phyloP scores from a whole-genome alignment of 306 rosid genomes.

The Glycine tomentella region DNA sequence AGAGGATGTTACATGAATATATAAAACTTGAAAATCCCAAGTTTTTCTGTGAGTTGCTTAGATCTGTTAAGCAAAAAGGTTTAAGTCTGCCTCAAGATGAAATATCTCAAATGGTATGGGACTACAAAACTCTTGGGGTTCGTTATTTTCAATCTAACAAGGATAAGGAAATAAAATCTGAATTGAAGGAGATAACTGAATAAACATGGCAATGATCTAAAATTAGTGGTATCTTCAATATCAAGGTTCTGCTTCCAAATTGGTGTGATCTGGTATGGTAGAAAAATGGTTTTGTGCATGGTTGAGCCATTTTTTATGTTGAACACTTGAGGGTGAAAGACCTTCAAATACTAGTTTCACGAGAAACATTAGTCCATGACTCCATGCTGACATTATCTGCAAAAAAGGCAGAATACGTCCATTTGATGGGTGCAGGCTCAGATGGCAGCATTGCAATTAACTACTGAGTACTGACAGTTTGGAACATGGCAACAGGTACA shows the following conservation, averaged over 20 bases:
- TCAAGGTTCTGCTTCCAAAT: conserved; percentile 35
- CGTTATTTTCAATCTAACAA: conserved; percentile 49
- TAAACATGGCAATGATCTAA: conserved; percentile 41
- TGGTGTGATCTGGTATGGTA: conserved; percentile 32
- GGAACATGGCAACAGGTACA: conserved; percentile 30
- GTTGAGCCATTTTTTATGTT: conserved; percentile 18
- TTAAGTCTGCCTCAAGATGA: conserved; percentile 87
- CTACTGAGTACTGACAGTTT: conserved; percentile 3
- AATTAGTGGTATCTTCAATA: conserved; percentile 36
- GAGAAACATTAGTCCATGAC: conserved; percentile 19
- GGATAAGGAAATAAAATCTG: conserved; percentile 50
- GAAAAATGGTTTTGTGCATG: conserved; percentile 22
- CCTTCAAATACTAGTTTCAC: conserved; percentile 15
- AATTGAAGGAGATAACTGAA: conserved; percentile 39
- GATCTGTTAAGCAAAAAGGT: conserved; percentile 67
- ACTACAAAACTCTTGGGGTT: conserved; percentile 74
- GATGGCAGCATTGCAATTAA: conserved; percentile 28
- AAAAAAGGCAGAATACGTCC: conserved; percentile 28
- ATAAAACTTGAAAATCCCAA: conserved; percentile 81
- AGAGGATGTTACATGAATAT: conserved; percentile 72
- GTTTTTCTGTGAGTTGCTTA: conserved; percentile 69
- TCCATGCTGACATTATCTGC: conserved; percentile 17
- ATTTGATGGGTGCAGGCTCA: conserved; percentile 18
- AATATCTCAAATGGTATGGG: conserved; percentile 82
- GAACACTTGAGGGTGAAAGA: not conserved